Percentiles rank a stretch among this genome's conserved stretches.
These are phyloP conservation scores for Pseudogymnoascus pannorum DNA, from an alignment of 2,329 filamentous ascomycete genomes.

Conservation along the genomic window DNA sequence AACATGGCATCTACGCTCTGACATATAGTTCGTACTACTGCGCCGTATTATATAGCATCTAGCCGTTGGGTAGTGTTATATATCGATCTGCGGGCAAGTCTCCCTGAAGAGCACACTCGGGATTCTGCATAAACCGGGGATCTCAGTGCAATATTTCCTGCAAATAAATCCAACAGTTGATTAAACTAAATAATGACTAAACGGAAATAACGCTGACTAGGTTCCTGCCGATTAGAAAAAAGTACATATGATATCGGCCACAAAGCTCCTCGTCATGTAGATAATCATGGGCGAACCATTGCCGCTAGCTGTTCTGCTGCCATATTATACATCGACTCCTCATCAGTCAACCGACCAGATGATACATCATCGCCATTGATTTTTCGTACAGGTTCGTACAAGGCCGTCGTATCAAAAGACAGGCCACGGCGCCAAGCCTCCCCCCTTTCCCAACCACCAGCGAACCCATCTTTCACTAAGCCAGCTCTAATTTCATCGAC, in stretches of 20 bases:
- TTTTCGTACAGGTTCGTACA: too few relatives aligned
- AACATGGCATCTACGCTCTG: not conserved
- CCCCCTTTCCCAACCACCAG: not conserved
- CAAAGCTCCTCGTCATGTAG: too few relatives aligned
- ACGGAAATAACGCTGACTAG: not conserved
- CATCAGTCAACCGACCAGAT: not conserved
- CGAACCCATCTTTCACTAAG: not conserved
- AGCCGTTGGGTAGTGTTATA: not conserved
- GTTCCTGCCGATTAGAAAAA: not conserved
- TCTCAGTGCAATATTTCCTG: not conserved
- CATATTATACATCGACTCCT: not conserved
- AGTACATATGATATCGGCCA: not conserved
- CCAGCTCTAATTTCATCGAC: not conserved
- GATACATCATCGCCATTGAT: too few relatives aligned
- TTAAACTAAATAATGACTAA: not conserved
- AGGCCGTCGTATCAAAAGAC: not conserved
- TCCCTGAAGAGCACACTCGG: not conserved
- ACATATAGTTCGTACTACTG: too few relatives aligned
- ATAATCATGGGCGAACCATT: too few relatives aligned
- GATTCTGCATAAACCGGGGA: not conserved
- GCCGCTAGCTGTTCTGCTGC: too few relatives aligned
- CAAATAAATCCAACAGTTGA: not conserved
- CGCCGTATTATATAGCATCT: too few relatives aligned
- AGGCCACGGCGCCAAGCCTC: not conserved
- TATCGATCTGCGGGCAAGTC: not conserved